These are phyloP conservation scores for Backusella mclennaniae DNA, from an alignment of 192 early-diverging fungal genomes.

Conservation along the genomic window DNA sequence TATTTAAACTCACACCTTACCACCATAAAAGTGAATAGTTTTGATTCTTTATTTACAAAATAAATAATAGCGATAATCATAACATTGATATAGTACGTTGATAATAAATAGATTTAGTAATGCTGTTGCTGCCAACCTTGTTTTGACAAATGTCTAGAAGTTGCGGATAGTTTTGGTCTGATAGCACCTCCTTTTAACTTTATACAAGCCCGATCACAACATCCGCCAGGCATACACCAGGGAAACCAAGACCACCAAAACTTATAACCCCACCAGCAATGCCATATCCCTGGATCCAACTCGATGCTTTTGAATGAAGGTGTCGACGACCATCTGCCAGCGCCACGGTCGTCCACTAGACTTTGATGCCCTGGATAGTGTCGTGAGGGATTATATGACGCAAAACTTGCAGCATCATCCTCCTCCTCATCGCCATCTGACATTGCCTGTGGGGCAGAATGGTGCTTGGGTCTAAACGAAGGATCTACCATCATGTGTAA, in stretches of 20 bases:
- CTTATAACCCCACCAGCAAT: slow-evolving; percentile 18
- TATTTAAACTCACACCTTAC: too few relatives aligned
- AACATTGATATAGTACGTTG: background rate
- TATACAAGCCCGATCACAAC: slow-evolving; percentile 10
- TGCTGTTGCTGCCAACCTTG: slow-evolving; percentile 12
- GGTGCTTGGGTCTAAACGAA: background rate
- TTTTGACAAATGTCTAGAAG: slow-evolving; percentile 6
- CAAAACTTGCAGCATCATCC: background rate
- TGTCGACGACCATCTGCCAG: background rate
- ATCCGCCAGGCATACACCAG: slow-evolving; percentile 14
- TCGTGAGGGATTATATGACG: background rate
- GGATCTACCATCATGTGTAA: slow-evolving; percentile 6
- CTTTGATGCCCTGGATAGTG: slow-evolving; percentile 4
- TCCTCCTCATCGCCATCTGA: background rate
- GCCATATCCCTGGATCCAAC: slow-evolving; percentile 2
- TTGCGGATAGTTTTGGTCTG: background rate
- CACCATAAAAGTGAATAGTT: background rate
- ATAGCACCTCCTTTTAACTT: background rate
- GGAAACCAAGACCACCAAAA: slow-evolving; percentile 17
- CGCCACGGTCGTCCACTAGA: background rate
- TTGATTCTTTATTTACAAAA: slow-evolving; percentile 4
- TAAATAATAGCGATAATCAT: background rate
- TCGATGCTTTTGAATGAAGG: slow-evolving; percentile 12
- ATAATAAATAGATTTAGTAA: background rate
- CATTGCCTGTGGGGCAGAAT: background rate